phyloP scores from a whole-genome alignment of 2,329 filamentous ascomycete species.

The Aspergillus puulaauensis region DNA sequence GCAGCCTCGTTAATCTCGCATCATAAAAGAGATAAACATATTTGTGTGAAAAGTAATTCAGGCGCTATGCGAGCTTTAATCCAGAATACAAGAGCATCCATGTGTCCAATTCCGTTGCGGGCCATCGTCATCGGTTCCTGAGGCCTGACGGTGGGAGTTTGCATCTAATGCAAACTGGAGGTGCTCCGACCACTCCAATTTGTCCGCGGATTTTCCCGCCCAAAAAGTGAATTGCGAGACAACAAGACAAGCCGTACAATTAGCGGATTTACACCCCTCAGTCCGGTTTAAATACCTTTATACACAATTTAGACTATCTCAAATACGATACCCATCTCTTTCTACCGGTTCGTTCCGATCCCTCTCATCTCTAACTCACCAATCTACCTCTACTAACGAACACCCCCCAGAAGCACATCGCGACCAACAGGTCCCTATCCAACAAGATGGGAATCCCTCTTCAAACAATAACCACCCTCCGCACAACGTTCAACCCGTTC shows the following conservation, averaged over 20 bases:
- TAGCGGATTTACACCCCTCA: not conserved
- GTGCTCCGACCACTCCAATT: constrained; percentile 6
- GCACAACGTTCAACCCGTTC: constrained; percentile 91
- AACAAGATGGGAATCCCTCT: constrained; percentile 39
- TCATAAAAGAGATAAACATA: not conserved
- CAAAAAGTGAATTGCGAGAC: constrained; percentile 1
- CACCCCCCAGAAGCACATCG: not conserved
- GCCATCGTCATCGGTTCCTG: constrained; percentile 31
- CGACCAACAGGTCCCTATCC: constrained; percentile 4
- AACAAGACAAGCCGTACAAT: not conserved
- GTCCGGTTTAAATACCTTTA: not conserved
- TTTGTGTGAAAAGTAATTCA: not conserved
- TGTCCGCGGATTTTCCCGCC: constrained; percentile 7
- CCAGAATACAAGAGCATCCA: constrained; percentile 7
- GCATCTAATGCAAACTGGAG: constrained; percentile 20
- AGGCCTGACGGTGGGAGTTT: constrained; percentile 25
- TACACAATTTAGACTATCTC: too few species aligned
- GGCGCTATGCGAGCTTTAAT: not conserved
- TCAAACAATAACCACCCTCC: constrained; percentile 66
- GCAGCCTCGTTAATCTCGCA: not conserved
- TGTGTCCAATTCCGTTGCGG: constrained; percentile 11
- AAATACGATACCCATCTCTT: not conserved
- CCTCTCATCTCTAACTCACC: not conserved
- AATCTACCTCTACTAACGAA: not conserved
- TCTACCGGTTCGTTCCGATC: not conserved